phyloP scores from a whole-genome alignment of 2,329 filamentous ascomycete species.

The Sordariomycetes sp. region DNA sequence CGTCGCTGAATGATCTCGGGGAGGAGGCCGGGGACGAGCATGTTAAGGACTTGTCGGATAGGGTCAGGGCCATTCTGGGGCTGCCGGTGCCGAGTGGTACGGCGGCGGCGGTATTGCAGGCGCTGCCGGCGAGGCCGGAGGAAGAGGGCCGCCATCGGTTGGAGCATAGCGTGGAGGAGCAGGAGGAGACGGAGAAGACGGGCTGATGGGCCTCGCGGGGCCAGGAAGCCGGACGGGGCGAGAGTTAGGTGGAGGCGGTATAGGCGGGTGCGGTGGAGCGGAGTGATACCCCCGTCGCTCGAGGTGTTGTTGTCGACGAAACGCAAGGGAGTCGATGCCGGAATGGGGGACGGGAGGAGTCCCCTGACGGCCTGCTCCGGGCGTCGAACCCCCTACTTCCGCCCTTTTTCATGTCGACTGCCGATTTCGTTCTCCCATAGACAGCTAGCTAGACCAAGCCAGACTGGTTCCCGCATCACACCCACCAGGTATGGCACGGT shows the following conservation, averaged over 20 bases:
- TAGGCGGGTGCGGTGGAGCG: background rate
- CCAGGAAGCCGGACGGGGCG: background rate
- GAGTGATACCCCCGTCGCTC: background rate
- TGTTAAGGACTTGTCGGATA: constrained; percentile 65
- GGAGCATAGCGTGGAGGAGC: constrained; percentile 34
- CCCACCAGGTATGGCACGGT: background rate
- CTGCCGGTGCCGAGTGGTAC: background rate
- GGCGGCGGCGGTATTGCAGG: background rate
- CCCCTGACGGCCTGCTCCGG: background rate
- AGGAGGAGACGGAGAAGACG: constrained; percentile 44
- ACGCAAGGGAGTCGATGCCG: too few relatives aligned
- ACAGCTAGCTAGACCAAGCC: constrained; percentile 6
- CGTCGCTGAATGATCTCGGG: constrained; percentile 58
- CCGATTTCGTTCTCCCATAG: constrained; percentile 5
- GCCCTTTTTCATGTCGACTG: constrained; percentile 1
- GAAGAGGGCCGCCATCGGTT: background rate
- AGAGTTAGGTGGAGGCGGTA: background rate
- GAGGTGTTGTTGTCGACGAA: background rate
- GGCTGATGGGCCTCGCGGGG: constrained; percentile 9
- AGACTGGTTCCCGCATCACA: constrained; percentile 2
- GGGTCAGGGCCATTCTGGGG: constrained; percentile 49
- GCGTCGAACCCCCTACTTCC: background rate
- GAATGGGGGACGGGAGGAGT: background rate
- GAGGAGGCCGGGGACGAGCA: constrained; percentile 71
- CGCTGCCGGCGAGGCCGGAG: background rate